Conservation (phyloP, 2,329 filamentous ascomycete species). For the Ceratocystiopsis brevicomis region DNA sequence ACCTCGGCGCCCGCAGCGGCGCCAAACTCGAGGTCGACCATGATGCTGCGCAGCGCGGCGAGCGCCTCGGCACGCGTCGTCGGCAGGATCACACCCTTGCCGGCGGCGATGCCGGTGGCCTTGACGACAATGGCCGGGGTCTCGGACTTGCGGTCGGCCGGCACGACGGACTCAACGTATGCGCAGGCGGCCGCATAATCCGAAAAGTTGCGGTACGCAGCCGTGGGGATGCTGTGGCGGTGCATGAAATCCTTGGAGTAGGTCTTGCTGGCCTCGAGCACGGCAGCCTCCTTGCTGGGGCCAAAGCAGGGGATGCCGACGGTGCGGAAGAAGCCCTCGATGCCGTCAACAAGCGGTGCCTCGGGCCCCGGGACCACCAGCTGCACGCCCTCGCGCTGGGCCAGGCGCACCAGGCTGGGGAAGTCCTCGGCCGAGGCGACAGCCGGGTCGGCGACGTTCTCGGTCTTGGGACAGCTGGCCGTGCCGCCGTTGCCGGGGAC, state of each 20-base stretch:
- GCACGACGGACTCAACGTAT: slow-evolving; percentile 37
- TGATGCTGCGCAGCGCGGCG: slow-evolving; percentile 67
- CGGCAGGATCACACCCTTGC: slow-evolving; percentile 89
- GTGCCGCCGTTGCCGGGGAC: slow-evolving; percentile 80
- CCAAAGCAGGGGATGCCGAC: slow-evolving; percentile 70
- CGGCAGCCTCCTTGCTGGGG: slow-evolving; percentile 64
- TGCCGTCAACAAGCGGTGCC: slow-evolving; percentile 79
- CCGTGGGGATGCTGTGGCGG: slow-evolving; percentile 74
- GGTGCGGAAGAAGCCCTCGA: slow-evolving; percentile 61
- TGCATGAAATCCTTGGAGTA: slow-evolving; percentile 98
- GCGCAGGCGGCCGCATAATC: slow-evolving; percentile 51
- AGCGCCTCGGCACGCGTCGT: slow-evolving; percentile 66
- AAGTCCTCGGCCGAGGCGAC: slow-evolving; percentile 58
- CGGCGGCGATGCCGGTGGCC: slow-evolving; percentile 75
- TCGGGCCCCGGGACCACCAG: slow-evolving; percentile 83
- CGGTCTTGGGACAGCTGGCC: slow-evolving; percentile 46
- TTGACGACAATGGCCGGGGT: slow-evolving; percentile 68
- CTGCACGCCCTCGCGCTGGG: slow-evolving; percentile 53
- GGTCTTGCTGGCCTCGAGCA: slow-evolving; percentile 90
- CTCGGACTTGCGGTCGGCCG: slow-evolving; percentile 16
- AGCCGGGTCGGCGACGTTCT: slow-evolving; percentile 39
- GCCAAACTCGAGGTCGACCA: slow-evolving; percentile 76
- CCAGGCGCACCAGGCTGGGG: slow-evolving; percentile 53
- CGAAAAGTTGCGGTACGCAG: slow-evolving; percentile 75
- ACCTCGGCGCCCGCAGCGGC: slow-evolving; percentile 63